These are phyloP conservation scores for Pseudogymnoascus sp. DNA, from an alignment of 2,329 filamentous ascomycete species.

Conservation along the genomic window DNA sequence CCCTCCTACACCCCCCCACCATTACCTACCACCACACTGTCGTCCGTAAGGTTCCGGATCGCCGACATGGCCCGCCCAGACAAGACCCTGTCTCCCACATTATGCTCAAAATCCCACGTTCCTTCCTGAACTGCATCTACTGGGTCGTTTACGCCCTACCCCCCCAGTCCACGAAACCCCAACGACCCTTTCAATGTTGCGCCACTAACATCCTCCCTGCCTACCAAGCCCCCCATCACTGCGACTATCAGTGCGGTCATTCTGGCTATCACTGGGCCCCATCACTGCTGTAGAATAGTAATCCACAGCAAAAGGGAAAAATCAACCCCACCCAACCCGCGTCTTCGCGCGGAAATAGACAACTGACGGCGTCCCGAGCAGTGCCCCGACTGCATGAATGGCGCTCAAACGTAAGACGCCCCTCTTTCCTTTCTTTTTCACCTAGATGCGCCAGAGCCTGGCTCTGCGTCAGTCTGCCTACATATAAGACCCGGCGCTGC, in stretches of 20 bases:
- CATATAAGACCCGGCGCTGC: neutral
- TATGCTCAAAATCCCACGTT: neutral
- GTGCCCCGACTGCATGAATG: neutral
- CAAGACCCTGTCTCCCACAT: neutral
- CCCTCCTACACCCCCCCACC: neutral
- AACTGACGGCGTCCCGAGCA: neutral
- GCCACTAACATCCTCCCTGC: neutral
- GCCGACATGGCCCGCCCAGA: neutral
- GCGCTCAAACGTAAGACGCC: neutral
- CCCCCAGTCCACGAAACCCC: neutral
- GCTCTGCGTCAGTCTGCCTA: neutral
- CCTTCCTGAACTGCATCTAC: neutral
- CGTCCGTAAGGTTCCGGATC: neutral
- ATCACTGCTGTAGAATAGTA: neutral
- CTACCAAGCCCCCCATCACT: neutral
- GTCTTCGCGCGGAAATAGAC: neutral
- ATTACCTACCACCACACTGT: neutral
- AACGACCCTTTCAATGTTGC: neutral
- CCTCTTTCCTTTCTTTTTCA: slow-evolving; percentile 5
- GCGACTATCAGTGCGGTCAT: neutral
- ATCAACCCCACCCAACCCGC: neutral
- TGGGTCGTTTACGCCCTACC: neutral
- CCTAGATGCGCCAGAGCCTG: neutral
- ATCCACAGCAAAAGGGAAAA: neutral
- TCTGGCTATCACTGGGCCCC: neutral